Conservation (phyloP, 2,329 filamentous ascomycete genomes). For the Paecilomyces variotii region DNA sequence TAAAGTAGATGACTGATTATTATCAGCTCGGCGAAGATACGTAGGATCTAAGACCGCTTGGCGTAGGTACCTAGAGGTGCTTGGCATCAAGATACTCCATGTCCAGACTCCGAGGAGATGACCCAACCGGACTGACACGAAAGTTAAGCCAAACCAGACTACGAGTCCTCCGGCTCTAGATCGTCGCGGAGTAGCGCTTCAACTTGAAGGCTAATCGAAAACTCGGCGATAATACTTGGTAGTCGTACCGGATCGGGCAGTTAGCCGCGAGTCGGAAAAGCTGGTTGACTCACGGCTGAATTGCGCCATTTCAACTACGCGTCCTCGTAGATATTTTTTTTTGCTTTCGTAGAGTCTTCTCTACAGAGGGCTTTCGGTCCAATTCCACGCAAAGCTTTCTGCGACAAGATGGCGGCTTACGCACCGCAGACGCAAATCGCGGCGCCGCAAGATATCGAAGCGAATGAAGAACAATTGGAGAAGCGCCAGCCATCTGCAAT, state of each 20-base stretch:
- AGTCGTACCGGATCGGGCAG: not conserved
- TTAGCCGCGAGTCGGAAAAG: not conserved
- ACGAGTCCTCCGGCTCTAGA: not conserved
- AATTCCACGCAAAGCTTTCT: not conserved
- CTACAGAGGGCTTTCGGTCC: not conserved
- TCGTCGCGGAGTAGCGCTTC: not conserved
- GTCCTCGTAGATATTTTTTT: not conserved
- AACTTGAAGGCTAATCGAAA: not conserved
- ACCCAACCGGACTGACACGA: not conserved
- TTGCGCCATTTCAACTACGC: not conserved
- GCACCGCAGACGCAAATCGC: not conserved
- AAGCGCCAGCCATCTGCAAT: conserved; percentile 1
- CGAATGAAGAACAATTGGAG: not conserved
- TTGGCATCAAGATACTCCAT: not conserved
- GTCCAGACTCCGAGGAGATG: not conserved
- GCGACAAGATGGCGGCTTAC: not conserved
- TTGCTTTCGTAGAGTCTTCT: not conserved
- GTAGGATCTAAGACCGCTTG: not conserved
- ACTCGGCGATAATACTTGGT: not conserved
- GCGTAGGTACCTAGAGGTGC: not conserved
- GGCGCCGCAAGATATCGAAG: not conserved
- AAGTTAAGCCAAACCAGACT: not conserved
- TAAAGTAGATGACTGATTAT: no score
- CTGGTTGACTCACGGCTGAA: not conserved
- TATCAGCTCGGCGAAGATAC: no score